Percentiles rank a stretch among this genome's conserved stretches.
phyloP scores from a whole-genome alignment of 805 yeast genomes.

The Schwanniomyces pseudopolymorphus region DNA sequence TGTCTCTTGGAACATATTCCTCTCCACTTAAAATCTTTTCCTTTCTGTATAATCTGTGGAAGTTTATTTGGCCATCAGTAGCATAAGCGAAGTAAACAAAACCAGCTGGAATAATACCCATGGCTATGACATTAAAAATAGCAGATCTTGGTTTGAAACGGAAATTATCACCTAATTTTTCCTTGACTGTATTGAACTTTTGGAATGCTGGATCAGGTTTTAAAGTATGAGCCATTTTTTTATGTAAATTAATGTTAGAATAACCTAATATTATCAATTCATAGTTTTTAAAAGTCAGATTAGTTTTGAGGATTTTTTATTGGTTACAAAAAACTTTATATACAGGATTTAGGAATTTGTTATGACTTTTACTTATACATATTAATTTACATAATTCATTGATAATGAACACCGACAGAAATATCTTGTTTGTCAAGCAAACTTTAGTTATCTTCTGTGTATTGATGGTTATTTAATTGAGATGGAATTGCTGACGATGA shows the following conservation, averaged over 20 bases:
- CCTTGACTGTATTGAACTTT: constrained; percentile 42
- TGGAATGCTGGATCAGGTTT: constrained; percentile 43
- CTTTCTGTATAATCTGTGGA: constrained; percentile 35
- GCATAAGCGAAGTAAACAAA: constrained; percentile 36
- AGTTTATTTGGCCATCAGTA: constrained; percentile 36
- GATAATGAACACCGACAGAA: background rate
- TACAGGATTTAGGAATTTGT: background rate
- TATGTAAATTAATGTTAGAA: background rate
- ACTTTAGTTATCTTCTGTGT: background rate
- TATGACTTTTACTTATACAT: background rate
- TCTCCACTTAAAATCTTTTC: constrained; percentile 33
- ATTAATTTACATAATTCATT: background rate
- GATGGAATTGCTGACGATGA: background rate
- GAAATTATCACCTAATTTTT: constrained; percentile 40
- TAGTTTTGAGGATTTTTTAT: constrained; percentile 7
- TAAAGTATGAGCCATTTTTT: constrained; percentile 42
- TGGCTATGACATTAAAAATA: constrained; percentile 30
- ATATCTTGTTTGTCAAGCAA: too few relatives aligned
- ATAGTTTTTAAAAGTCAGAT: background rate
- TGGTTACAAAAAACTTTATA: constrained; percentile 3
- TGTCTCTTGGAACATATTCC: constrained; percentile 43
- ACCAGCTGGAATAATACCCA: constrained; percentile 41
- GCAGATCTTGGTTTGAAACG: constrained; percentile 42
- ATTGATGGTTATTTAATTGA: too few relatives aligned
- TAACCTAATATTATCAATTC: background rate